Evolutionary conservation across 1,284 basidiomycete species (phyloP), one percentile per base, ranked within the genome.

Genomic region (Puccinia coronata): DNA sequence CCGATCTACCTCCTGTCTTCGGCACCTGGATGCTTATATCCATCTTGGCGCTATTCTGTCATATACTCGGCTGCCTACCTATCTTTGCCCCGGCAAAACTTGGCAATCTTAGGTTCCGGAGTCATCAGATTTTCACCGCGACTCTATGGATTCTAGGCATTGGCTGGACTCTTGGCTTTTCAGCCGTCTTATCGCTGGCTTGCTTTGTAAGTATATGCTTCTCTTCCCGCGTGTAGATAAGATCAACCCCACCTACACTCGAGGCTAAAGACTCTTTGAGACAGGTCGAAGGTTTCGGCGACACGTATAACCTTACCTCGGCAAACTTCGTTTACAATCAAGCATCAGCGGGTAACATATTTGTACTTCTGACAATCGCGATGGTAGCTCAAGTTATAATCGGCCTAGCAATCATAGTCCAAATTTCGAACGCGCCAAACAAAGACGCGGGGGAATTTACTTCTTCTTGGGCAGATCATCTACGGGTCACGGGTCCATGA

Each of bases 151-250:
- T 79, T 31, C 76, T 79, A 14, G 76, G 51, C 8, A 70, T 79
- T 23, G 76, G 65, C 49, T 79, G 76, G 76, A 67, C 76, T 79
- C 51, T 79, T 59, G 76, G 76, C 2, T 79, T 79, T 47, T 79
- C 76, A 16, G 76, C 76, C 18, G 76, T 79, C 34, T 43, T 79
- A n/a, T 69, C 76, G 9, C 63, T 79, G 16, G 76, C 76, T n/a
- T 79, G 76, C 47, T 79, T 79, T 59, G 76, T 79, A 41, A 79
- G 76, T 70, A 34, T 36, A 39, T 63, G n/a, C n/a, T n/a, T n/a
- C n/a, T n/a, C n/a, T n/a, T n/a, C n/a, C n/a, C n/a, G n/a, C n/a
- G n/a, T n/a, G n/a, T n/a, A n/a, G n/a, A n/a, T n/a, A n/a, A n/a
- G n/a, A n/a, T n/a, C n/a, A n/a, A n/a, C n/a, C n/a, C n/a, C n/a